Conservation (phyloP, 306 rosid species). For the Rosa rugosa region DNA sequence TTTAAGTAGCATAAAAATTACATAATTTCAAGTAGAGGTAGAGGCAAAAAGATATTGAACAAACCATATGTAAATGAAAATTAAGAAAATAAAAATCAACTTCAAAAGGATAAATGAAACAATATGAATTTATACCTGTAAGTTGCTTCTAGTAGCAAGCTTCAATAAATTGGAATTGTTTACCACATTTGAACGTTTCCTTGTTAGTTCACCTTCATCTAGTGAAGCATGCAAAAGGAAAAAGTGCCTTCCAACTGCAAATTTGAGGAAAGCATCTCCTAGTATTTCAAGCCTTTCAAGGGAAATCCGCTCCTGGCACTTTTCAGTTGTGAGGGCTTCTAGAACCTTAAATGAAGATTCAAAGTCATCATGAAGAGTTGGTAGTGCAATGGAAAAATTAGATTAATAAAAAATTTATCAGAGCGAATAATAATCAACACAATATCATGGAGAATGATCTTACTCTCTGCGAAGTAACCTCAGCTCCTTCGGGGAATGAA, state of each 20-base stretch:
- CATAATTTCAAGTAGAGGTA: neutral
- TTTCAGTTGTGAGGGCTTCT: slow-evolving; percentile 94
- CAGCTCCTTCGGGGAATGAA: slow-evolving; percentile 74
- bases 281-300: slow-evolving; percentile 98
- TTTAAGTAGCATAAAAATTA: neutral
- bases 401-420: slow-evolving; percentile 2
- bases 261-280: slow-evolving; percentile 95
- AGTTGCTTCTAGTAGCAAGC: slow-evolving; percentile 65
- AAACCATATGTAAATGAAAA: neutral
- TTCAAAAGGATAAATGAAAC: slow-evolving; percentile 1
- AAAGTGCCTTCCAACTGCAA: slow-evolving; percentile 71
- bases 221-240: slow-evolving; percentile 64
- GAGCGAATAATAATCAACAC: slow-evolving; percentile 6
- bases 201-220: slow-evolving; percentile 91
- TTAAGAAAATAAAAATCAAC: slow-evolving; percentile 18
- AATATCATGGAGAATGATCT: slow-evolving; percentile 33
- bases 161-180: slow-evolving; percentile 74
- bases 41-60: neutral
- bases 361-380: slow-evolving; percentile 12
- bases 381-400: slow-evolving; percentile 18
- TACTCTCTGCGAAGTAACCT: slow-evolving; percentile 66
- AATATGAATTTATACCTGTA: slow-evolving; percentile 59
- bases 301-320: slow-evolving; percentile 87
- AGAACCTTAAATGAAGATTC: slow-evolving; percentile 55
- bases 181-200: slow-evolving; percentile 64